Percentiles rank a stretch among this genome's conserved stretches.
Conservation (phyloP, 208 protist species). For the Acanthamoeba castellanii region DNA sequence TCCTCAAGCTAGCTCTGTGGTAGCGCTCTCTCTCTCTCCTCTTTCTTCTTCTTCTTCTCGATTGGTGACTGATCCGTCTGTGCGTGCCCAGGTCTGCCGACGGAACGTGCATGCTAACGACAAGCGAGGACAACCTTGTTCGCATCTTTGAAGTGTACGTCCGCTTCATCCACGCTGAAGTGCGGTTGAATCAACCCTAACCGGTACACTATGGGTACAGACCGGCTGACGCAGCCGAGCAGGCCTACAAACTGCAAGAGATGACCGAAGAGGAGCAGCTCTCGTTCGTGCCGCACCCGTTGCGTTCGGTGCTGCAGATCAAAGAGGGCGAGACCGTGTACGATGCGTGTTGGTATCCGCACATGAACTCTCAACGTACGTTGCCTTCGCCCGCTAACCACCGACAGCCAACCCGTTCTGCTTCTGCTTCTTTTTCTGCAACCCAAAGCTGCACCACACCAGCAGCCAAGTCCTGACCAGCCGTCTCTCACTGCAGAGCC, state of each 20-base stretch:
- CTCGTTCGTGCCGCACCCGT: neutral
- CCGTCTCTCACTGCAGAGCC: neutral
- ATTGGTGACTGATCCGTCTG: neutral
- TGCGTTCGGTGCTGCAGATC: neutral
- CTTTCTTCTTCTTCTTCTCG: neutral
- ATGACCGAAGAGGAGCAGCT: constrained; percentile 8
- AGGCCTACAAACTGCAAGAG: neutral
- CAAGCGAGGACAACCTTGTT: constrained; percentile 58
- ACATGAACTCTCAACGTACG: constrained; percentile 65
- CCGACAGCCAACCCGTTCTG: too few species aligned
- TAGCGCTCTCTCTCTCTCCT: neutral
- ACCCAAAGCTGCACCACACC: neutral
- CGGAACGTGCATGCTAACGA: constrained; percentile 24
- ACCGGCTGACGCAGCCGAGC: neutral
- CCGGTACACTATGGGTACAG: neutral
- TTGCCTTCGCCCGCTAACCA: neutral
- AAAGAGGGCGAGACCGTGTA: constrained; percentile 60
- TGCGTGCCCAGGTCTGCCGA: constrained; percentile 35
- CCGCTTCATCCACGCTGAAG: neutral
- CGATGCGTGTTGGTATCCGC: constrained; percentile 58
- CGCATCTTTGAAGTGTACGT: constrained; percentile 66
- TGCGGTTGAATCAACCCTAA: neutral
- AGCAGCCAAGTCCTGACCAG: neutral
- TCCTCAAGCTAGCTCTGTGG: constrained; percentile 22
- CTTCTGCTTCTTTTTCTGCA: neutral